These are phyloP conservation scores for Xylariaceae sp. DNA, from an alignment of 2,329 filamentous ascomycete genomes.

Conservation along the genomic window DNA sequence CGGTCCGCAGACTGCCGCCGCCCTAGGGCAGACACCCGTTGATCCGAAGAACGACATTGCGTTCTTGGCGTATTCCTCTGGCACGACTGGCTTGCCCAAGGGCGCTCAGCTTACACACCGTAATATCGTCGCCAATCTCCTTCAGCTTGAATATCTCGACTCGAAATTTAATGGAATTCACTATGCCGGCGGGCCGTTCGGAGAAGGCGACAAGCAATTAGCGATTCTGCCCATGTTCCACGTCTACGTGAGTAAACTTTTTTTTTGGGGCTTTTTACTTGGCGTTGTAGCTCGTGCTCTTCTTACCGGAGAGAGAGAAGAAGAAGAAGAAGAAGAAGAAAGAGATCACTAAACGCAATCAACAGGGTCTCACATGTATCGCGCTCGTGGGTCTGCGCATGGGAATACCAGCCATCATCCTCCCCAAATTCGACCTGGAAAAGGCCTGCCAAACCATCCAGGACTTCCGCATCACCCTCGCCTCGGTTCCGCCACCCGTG, in stretches of 20 bases:
- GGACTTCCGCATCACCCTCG: slow-evolving; percentile 66
- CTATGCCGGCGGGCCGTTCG: slow-evolving; percentile 49
- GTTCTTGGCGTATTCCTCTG: slow-evolving; percentile 82
- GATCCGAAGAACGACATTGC: slow-evolving; percentile 68
- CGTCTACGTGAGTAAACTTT: slow-evolving; percentile 62
- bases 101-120: slow-evolving; percentile 80
- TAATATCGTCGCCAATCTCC: slow-evolving; percentile 73
- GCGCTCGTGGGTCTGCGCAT: slow-evolving; percentile 62
- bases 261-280: no score
- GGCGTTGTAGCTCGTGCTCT: not conserved
- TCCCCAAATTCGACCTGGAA: slow-evolving; percentile 77
- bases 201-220: slow-evolving; percentile 64
- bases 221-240: slow-evolving; percentile 87
- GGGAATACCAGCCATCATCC: slow-evolving; percentile 62
- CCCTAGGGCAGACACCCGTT: slow-evolving; percentile 49
- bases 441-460: slow-evolving; percentile 73
- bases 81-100: slow-evolving; percentile 87
- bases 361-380: slow-evolving; percentile 60
- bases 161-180: slow-evolving; percentile 47
- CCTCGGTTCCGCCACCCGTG: slow-evolving; percentile 79
- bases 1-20: slow-evolving; percentile 51
- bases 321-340: no score
- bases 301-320: not conserved
- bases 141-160: slow-evolving; percentile 52
- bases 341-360: not conserved